Percentiles rank a stretch among this genome's conserved stretches.
These are phyloP conservation scores for Rhododendron mucronatum DNA, from an alignment of 148 eudicot species.

Conservation along the genomic window DNA sequence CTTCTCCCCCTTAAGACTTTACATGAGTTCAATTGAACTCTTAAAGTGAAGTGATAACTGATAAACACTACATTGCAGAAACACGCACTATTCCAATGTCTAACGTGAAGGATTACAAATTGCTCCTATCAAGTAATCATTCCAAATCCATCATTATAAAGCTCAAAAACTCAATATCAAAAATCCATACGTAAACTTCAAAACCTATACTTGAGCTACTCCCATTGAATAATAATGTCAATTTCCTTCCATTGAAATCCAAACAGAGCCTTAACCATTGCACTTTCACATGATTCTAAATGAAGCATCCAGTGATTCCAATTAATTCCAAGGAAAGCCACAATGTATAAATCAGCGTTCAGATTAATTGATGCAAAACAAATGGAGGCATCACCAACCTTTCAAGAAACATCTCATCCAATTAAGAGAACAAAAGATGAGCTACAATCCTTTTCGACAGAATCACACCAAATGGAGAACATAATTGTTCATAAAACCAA, in stretches of 20 bases:
- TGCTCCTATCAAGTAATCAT: not conserved
- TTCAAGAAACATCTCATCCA: not conserved
- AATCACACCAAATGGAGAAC: not conserved
- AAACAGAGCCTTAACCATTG: not conserved
- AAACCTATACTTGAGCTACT: not conserved
- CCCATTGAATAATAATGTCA: not conserved
- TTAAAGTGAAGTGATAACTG: not conserved
- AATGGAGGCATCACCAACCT: not conserved
- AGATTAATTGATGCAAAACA: not conserved
- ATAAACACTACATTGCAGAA: not conserved
- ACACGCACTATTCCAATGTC: not conserved
- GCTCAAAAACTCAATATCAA: not conserved
- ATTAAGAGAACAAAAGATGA: not conserved
- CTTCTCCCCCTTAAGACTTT: not conserved
- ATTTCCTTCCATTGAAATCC: not conserved
- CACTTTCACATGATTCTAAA: not conserved
- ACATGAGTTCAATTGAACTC: not conserved
- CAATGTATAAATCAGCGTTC: not conserved
- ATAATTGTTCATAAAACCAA: not conserved
- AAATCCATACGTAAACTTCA: not conserved
- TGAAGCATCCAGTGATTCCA: not conserved
- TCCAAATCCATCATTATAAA: not conserved
- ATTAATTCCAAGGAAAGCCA: not conserved
- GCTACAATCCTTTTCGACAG: not conserved
- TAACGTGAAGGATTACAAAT: not conserved